Conservation (phyloP, 495 filamentous ascomycete species). For the Venustampulla echinocandica region DNA sequence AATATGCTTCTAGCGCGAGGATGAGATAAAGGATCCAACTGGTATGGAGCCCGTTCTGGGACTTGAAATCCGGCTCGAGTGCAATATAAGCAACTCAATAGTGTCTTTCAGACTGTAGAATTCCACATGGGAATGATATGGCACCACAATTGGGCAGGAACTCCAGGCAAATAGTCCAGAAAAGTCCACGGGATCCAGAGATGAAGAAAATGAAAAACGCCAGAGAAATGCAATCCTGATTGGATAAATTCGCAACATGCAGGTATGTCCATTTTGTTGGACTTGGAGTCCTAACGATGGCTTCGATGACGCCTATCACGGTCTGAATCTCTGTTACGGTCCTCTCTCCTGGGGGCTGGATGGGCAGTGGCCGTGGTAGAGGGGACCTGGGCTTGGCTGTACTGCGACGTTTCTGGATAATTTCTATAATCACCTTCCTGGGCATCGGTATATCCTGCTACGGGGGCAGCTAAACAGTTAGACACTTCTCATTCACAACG, state of each 20-base stretch:
- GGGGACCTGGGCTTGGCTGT: conserved; percentile 10
- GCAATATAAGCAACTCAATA: conserved; percentile 12
- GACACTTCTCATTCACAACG: conserved; percentile 11
- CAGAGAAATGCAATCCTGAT: conserved; percentile 19
- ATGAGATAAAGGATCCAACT: conserved; percentile 8
- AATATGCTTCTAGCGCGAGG: conserved; percentile 6
- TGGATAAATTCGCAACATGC: conserved; percentile 6
- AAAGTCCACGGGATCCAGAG: conserved; percentile 8
- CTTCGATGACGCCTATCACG: conserved; percentile 12
- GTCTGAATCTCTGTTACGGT: conserved; percentile 14
- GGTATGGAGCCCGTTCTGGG: conserved; percentile 4
- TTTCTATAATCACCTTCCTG: not conserved
- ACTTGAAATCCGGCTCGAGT: conserved; percentile 4
- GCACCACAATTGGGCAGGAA: conserved; percentile 8
- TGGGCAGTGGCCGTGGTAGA: conserved; percentile 9
- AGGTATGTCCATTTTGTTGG: conserved; percentile 11
- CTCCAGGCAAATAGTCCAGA: conserved; percentile 14
- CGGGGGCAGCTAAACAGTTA: conserved; percentile 19
- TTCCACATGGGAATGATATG: conserved; percentile 14
- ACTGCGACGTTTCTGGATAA: conserved; percentile 9
- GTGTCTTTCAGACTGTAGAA: conserved; percentile 9
- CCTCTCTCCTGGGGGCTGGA: conserved; percentile 10
- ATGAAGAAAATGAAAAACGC: conserved; percentile 18
- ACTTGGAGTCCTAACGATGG: conserved; percentile 11
- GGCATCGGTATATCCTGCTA: conserved; percentile 4